Percentiles rank a stretch among this genome's conserved stretches.
These are phyloP conservation scores for Pleurotus salmoneostramineus DNA, from an alignment of 768 basidiomycete species.

Conservation along the genomic window DNA sequence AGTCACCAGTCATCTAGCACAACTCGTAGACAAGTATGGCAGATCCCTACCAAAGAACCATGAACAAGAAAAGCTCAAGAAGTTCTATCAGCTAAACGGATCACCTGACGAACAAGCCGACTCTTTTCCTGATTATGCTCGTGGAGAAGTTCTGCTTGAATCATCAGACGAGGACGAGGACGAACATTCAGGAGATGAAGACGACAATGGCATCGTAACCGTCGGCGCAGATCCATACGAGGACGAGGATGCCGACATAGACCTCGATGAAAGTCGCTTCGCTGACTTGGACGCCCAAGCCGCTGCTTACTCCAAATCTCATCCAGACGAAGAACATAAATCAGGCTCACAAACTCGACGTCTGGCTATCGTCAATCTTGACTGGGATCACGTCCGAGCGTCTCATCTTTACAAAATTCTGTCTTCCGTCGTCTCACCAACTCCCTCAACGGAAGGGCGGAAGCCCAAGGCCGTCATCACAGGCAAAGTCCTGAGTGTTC, in stretches of 20 bases:
- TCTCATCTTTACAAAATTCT: conserved; percentile 89
- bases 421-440: conserved; percentile 74
- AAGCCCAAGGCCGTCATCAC: conserved; percentile 31
- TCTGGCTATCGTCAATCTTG: conserved; percentile 90
- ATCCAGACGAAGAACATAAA: conserved; percentile 32
- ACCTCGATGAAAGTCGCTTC: conserved; percentile 75
- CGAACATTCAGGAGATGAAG: conserved; percentile 34
- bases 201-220: conserved; percentile 43
- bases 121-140: conserved; percentile 72
- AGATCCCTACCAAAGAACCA: conserved; percentile 63
- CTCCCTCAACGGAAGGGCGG: conserved; percentile 34
- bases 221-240: conserved; percentile 40
- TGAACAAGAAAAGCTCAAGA: conserved; percentile 70
- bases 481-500: conserved; percentile 73
- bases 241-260: conserved; percentile 47
- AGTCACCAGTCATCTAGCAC: conserved; percentile 13
- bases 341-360: conserved; percentile 55
- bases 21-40: conserved; percentile 90
- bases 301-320: conserved; percentile 49
- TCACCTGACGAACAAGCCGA: conserved; percentile 32
- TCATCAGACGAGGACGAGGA: conserved; percentile 79
- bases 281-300: conserved; percentile 75
- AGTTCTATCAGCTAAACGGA: conserved; percentile 73
- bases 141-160: conserved; percentile 83
- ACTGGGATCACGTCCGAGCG: conserved; percentile 96